Conservation (phyloP, 805 yeast species). For the Cyberlindnera meyerae region DNA sequence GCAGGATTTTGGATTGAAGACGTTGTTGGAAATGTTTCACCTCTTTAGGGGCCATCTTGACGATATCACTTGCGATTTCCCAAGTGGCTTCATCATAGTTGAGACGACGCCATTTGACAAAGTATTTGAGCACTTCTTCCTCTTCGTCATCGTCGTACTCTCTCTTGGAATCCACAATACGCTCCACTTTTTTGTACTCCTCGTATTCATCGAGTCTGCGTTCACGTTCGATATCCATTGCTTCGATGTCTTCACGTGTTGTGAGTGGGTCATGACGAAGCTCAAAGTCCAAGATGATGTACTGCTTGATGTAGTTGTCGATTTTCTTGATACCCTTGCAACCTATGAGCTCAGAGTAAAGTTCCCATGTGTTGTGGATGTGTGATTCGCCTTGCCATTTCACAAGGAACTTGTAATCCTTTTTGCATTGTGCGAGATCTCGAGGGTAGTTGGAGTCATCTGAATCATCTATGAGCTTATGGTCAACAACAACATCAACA, state of each 20-base stretch:
- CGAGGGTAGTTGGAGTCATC: conserved; percentile 26
- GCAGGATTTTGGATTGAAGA: conserved; percentile 76
- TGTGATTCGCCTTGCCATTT: conserved; percentile 90
- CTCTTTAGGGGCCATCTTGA: conserved; percentile 74
- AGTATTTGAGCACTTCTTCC: conserved; percentile 65
- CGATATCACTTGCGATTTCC: conserved; percentile 90
- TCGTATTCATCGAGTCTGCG: conserved; percentile 76
- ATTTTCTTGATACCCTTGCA: conserved; percentile 77
- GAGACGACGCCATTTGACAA: conserved; percentile 89
- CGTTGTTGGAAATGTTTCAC: conserved; percentile 81
- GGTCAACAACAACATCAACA: conserved; percentile 52
- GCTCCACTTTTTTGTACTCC: conserved; percentile 82
- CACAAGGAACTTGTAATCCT: conserved; percentile 55
- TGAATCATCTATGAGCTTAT: conserved; percentile 39
- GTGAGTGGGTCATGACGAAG: conserved; percentile 75
- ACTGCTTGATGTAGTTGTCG: conserved; percentile 84
- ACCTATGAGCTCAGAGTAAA: conserved; percentile 41
- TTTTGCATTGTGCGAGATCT: conserved; percentile 50
- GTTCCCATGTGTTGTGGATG: conserved; percentile 93
- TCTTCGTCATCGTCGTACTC: conserved; percentile 53
- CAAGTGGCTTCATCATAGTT: conserved; percentile 95
- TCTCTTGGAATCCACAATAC: conserved; percentile 85
- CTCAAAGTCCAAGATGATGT: conserved; percentile 66
- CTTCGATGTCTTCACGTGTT: conserved; percentile 87
- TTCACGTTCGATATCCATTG: conserved; percentile 88